Evolutionary conservation across 1,284 basidiomycete genomes (phyloP).

Genomic region (Tetrapyrgos nigripes): DNA sequence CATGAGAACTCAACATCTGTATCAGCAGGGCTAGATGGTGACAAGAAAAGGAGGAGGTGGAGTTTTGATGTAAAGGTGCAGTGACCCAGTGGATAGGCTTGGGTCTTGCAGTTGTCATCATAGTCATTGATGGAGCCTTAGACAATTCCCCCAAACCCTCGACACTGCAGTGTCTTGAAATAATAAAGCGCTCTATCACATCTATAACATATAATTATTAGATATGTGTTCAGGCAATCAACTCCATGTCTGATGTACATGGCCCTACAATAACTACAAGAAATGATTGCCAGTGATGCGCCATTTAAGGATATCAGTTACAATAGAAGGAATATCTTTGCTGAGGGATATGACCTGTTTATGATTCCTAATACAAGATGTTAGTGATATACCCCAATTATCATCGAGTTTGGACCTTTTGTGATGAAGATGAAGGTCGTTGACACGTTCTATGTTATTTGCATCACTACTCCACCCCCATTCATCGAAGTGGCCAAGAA

Average conservation of each 20-base stretch:
- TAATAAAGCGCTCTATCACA: constrained; percentile 14
- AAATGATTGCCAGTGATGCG: constrained; percentile 12
- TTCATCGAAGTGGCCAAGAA: constrained; percentile 10
- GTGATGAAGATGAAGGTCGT: constrained; percentile 10
- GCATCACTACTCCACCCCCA: constrained; percentile 10
- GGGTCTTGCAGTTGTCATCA: too few species aligned
- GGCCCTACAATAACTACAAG: constrained; percentile 13
- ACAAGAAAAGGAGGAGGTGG: too few species aligned
- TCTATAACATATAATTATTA: constrained; percentile 6
- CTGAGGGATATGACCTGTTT: constrained; percentile 7
- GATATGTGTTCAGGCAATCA: background rate
- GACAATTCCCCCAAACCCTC: too few species aligned
- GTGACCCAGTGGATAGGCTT: too few species aligned
- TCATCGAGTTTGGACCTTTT: constrained; percentile 1
- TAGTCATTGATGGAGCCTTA: too few species aligned
- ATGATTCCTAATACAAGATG: constrained; percentile 11
- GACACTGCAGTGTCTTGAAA: constrained; percentile 14
- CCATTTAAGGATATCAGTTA: constrained; percentile 14
- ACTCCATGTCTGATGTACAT: background rate
- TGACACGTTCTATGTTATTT: constrained; percentile 11
- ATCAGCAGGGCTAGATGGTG: too few species aligned
- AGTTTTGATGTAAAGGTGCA: too few species aligned
- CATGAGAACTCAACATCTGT: too few species aligned
- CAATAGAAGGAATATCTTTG: constrained; percentile 11
- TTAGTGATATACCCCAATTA: too few species aligned